These are phyloP conservation scores for Solanum bukasovii DNA, from an alignment of 257 asterid genomes.

Conservation along the genomic window DNA sequence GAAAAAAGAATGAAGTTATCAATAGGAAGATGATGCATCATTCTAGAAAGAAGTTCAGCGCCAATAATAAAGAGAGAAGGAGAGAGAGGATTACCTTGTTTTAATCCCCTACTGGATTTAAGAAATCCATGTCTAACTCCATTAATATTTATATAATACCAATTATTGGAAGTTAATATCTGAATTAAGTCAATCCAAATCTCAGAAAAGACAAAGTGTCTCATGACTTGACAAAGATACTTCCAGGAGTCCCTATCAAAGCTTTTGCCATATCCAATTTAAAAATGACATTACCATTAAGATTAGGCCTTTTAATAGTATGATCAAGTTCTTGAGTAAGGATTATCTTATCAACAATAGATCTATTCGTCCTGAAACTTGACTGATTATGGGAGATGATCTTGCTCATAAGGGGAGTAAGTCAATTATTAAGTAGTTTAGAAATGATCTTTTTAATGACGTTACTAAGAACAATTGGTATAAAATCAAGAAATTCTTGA, in stretches of 20 bases:
- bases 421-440: neutral
- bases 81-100: neutral
- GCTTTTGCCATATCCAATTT: too few species aligned
- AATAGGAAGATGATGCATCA: neutral
- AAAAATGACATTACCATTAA: neutral
- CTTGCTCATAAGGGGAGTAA: neutral
- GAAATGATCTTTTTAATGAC: neutral
- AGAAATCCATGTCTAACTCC: neutral
- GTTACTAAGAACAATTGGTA: neutral
- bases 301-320: neutral
- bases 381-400: neutral
- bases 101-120: too few species aligned
- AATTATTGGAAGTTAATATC: too few species aligned
- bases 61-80: neutral
- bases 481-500: neutral
- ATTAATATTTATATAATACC: neutral
- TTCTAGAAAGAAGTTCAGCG: neutral
- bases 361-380: neutral
- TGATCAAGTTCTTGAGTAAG: neutral
- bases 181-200: neutral
- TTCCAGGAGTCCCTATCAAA: neutral
- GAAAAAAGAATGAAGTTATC: neutral
- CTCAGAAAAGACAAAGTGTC: neutral
- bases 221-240: neutral
- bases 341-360: neutral